Evolutionary conservation across 495 filamentous ascomycete genomes (phyloP), one percentile per base, ranked within the genome.

Genomic region (Penicillium daleae): DNA sequence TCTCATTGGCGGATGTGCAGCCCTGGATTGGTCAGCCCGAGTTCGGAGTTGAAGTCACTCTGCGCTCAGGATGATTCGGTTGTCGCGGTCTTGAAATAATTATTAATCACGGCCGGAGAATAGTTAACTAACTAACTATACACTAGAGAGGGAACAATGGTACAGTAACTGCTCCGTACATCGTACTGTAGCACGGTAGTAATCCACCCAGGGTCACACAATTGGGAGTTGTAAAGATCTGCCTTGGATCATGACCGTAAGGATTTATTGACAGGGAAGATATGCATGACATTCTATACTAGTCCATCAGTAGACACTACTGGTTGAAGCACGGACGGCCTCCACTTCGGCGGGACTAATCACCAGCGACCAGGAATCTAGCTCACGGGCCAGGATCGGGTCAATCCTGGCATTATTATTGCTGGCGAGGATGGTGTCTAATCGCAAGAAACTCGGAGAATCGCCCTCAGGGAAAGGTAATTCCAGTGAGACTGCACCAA

Each of bases 1-100:
- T 55, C 24, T 61, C 6, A 46, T 55, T 59, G 57, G 57, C 27
- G 44, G 57, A 51, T 2, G 19, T 19, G n/a, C 29, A 4, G 8
- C 32, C 15, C 40, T n/a, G 37, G 42, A 49, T 63, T 64, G 54
- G 62, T 64, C 39, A 64, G 62, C 62, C 33, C 19, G 54, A 17
- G 35, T 32, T 37, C 27, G 37, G 27, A 42, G 15, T 5, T 59
- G 33, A 53, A 60, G 26, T 60, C 58, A 60, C 17, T 3, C 13
- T 22, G 21, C 17, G 21, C 48, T 60, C 58, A 52, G n/a, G n/a
- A n/a, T n/a, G n/a, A n/a, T 52, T 54, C 29, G 60, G 8, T 63
- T 63, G 46, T 63, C 35, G 54, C 60, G 60, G 53, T 57, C 26
- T 24, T 54, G n/a, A 31, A 21, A 10, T 7, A 19, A 59, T 59